Percentiles rank a stretch among this genome's conserved stretches.
These are phyloP conservation scores for Macrophomina pseudophaseolina DNA, from an alignment of 2,329 filamentous ascomycete genomes.

Conservation along the genomic window DNA sequence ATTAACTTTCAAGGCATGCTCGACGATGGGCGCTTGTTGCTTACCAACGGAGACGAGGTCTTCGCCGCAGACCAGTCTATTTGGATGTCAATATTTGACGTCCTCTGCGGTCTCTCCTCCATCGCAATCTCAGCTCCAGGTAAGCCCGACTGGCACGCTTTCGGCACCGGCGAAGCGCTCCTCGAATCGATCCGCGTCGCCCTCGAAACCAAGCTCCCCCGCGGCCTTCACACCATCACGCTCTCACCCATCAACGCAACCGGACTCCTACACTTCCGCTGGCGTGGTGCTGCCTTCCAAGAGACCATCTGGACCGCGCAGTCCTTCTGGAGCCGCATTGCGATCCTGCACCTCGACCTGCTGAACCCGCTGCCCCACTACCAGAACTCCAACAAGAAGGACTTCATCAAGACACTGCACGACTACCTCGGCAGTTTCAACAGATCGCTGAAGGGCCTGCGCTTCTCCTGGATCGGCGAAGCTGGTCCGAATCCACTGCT, in stretches of 20 bases:
- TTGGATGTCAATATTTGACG: neutral
- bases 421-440: slow-evolving; percentile 20
- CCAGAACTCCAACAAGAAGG: neutral
- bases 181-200: slow-evolving; percentile 18
- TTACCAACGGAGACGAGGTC: neutral
- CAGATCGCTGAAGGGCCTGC: slow-evolving; percentile 1
- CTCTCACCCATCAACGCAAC: slow-evolving; percentile 18
- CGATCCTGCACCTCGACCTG: slow-evolving; percentile 3
- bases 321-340: slow-evolving; percentile 9
- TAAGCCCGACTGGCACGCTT: slow-evolving; percentile 1
- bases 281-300: slow-evolving; percentile 1
- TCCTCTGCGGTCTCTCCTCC: neutral
- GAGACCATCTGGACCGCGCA: neutral
- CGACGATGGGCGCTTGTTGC: neutral
- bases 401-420: slow-evolving; percentile 22
- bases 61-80: neutral
- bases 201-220: neutral
- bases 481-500: slow-evolving; percentile 22
- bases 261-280: slow-evolving; percentile 14
- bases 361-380: slow-evolving; percentile 11
- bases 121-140: slow-evolving; percentile 9
- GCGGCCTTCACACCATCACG: neutral
- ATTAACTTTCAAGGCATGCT: neutral
- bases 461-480: slow-evolving; percentile 17
- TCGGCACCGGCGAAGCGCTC: slow-evolving; percentile 1